A percentile compares a stretch with the other conserved stretches of the same genome.
Conservation (phyloP, 208 protist species). For the Trypanosomatidae sp. region DNA sequence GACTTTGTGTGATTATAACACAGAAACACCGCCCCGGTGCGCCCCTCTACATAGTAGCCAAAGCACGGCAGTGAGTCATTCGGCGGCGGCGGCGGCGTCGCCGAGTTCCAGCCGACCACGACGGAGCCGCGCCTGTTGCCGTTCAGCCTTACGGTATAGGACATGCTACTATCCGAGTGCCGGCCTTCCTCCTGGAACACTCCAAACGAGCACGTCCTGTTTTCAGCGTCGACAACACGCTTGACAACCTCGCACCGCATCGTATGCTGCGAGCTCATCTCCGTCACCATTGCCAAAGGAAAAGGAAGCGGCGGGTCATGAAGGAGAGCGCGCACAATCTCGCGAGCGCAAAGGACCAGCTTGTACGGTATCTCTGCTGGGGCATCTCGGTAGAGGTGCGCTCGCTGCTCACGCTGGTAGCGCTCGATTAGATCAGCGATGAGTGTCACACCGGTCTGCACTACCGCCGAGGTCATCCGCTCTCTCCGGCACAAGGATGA, state of each 20-base stretch:
- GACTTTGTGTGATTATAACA: slow-evolving; percentile 43
- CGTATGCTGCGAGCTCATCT: slow-evolving; percentile 41
- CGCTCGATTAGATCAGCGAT: slow-evolving; percentile 75
- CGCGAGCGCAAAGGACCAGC: slow-evolving; percentile 61
- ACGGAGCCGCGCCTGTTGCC: slow-evolving; percentile 60
- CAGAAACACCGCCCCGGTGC: slow-evolving; percentile 68
- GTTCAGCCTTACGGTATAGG: slow-evolving; percentile 53
- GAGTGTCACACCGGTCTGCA: slow-evolving; percentile 84
- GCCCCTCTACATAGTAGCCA: slow-evolving; percentile 71
- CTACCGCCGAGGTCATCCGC: slow-evolving; percentile 66
- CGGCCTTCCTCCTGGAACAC: slow-evolving; percentile 61
- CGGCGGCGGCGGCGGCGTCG: slow-evolving; percentile 32
- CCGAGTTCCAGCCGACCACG: slow-evolving; percentile 75
- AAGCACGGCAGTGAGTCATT: slow-evolving; percentile 53
- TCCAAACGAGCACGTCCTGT: slow-evolving; percentile 30
- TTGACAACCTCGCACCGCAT: slow-evolving; percentile 50
- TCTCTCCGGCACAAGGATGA: slow-evolving; percentile 62
- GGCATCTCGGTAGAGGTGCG: slow-evolving; percentile 18
- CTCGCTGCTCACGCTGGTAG: slow-evolving; percentile 52
- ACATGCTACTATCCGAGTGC: slow-evolving; percentile 49
- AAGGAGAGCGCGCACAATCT: slow-evolving; percentile 50
- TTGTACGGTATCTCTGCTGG: slow-evolving; percentile 67
- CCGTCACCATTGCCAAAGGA: slow-evolving; percentile 49
- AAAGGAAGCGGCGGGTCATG: slow-evolving; percentile 67
- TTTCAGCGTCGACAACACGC: slow-evolving; percentile 11